Percentiles rank a stretch among this genome's conserved stretches.
phyloP scores from a whole-genome alignment of 208 protist species.

The Acanthamoeba royreba region DNA sequence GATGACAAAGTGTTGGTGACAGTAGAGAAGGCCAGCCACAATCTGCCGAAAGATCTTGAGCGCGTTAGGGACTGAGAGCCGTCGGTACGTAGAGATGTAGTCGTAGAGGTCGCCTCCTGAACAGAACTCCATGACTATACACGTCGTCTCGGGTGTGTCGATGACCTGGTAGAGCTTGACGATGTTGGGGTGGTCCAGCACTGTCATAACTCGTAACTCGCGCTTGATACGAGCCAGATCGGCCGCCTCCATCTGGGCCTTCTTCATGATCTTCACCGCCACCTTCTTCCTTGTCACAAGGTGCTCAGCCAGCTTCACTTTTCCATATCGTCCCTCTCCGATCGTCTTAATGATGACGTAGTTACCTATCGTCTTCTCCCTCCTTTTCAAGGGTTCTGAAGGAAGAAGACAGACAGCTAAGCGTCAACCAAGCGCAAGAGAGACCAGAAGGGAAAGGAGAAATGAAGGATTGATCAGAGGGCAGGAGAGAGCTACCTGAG shows the following conservation, averaged over 20 bases:
- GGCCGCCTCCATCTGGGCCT: slow-evolving; percentile 54
- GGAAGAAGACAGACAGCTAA: background rate
- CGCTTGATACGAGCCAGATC: slow-evolving; percentile 61
- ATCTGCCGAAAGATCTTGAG: slow-evolving; percentile 90
- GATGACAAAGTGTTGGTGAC: slow-evolving; percentile 86
- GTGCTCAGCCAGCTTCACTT: slow-evolving; percentile 33
- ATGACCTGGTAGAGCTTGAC: slow-evolving; percentile 75
- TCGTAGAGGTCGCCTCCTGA: slow-evolving; percentile 91
- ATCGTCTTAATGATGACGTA: slow-evolving; percentile 38
- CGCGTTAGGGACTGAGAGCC: slow-evolving; percentile 84
- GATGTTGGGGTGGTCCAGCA: slow-evolving; percentile 76
- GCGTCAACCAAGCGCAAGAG: background rate
- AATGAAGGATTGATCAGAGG: too few species aligned
- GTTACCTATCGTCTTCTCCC: slow-evolving; percentile 45
- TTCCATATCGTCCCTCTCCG: slow-evolving; percentile 46
- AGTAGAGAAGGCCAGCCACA: slow-evolving; percentile 89
- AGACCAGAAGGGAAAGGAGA: too few species aligned
- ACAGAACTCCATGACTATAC: slow-evolving; percentile 48
- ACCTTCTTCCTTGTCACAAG: slow-evolving; percentile 50
- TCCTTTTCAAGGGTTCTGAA: slow-evolving; percentile 10
- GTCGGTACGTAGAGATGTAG: slow-evolving; percentile 82
- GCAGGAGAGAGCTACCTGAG: too few species aligned
- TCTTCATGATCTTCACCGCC: slow-evolving; percentile 70
- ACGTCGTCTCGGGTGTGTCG: slow-evolving; percentile 53
- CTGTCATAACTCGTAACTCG: slow-evolving; percentile 74